These are phyloP conservation scores for Lathyrus sativus DNA, from an alignment of 306 rosid species.

Conservation along the genomic window DNA sequence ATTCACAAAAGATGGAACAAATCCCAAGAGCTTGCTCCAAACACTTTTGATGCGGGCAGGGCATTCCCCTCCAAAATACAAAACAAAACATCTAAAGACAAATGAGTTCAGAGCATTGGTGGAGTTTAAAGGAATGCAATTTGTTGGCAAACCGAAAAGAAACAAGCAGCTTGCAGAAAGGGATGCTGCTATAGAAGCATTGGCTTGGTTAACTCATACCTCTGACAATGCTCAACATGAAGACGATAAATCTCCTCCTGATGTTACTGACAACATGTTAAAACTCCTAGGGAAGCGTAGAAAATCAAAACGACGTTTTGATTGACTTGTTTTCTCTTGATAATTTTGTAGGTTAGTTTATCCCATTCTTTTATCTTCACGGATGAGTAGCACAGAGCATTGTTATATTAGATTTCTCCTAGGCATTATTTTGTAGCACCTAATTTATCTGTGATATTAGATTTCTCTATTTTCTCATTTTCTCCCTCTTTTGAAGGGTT, in stretches of 20 bases:
- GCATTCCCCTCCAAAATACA: slow-evolving; percentile 93
- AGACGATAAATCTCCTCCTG: slow-evolving; percentile 63
- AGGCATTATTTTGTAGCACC: not conserved
- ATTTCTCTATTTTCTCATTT: slow-evolving; percentile 15
- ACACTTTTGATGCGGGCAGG: slow-evolving; percentile 95
- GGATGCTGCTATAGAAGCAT: slow-evolving; percentile 93
- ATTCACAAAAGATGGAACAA: slow-evolving; percentile 87
- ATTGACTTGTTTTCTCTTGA: slow-evolving; percentile 26
- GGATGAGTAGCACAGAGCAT: slow-evolving; percentile 4
- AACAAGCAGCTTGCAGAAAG: slow-evolving; percentile 97
- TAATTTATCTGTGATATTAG: slow-evolving; percentile 23
- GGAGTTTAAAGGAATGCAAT: slow-evolving; percentile 97
- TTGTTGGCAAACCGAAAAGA: slow-evolving; percentile 90
- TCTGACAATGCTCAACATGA: slow-evolving; percentile 57
- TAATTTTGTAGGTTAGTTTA: slow-evolving; percentile 32
- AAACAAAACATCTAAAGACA: slow-evolving; percentile 90
- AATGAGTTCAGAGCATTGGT: slow-evolving; percentile 94
- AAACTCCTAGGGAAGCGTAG: slow-evolving; percentile 81
- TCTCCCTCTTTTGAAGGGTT: slow-evolving; percentile 20
- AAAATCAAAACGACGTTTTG: slow-evolving; percentile 65
- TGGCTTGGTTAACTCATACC: slow-evolving; percentile 98
- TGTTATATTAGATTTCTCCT: not conserved
- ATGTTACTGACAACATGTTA: slow-evolving; percentile 94
- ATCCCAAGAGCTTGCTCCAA: slow-evolving; percentile 89
- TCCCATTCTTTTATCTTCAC: slow-evolving; percentile 10